These are phyloP conservation scores for Pelagomonas calceolata DNA, from an alignment of 108 stramenopile genomes.

Conservation along the genomic window DNA sequence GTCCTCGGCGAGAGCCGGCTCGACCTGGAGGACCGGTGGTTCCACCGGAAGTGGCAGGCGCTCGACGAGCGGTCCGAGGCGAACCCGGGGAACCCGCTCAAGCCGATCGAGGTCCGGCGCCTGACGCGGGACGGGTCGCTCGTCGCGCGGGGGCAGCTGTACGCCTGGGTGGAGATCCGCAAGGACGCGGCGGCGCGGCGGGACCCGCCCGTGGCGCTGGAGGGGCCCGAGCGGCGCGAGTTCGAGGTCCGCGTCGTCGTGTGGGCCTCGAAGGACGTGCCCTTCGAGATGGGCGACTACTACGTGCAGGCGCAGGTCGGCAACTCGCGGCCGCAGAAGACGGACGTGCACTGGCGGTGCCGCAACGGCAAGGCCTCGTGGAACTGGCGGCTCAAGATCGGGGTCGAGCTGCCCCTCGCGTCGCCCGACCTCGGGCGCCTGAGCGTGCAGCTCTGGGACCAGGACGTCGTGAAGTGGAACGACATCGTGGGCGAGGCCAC, in stretches of 20 bases:
- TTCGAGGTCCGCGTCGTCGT: conserved; percentile 37
- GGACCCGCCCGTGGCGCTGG: conserved; percentile 31
- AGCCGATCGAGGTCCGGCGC: conserved; percentile 33
- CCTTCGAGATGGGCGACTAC: conserved; percentile 41
- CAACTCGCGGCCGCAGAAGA: conserved; percentile 34
- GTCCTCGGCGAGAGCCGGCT: conserved; percentile 46
- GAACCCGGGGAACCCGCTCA: conserved; percentile 11
- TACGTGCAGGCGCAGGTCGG: conserved; percentile 39
- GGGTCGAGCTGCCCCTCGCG: conserved; percentile 23
- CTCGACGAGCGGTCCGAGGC: conserved; percentile 13
- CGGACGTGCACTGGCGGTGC: conserved; percentile 53
- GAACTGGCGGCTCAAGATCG: conserved; percentile 53
- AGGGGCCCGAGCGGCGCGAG: conserved; percentile 20
- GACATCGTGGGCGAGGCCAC: conserved; percentile 36
- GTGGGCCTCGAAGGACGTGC: conserved; percentile 26
- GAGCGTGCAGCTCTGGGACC: conserved; percentile 45
- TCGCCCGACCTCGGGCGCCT: conserved; percentile 17
- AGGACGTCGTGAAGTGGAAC: conserved; percentile 40
- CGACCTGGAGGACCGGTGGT: conserved; percentile 57
- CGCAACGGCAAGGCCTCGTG: conserved; percentile 45
- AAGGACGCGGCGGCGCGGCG: conserved; percentile 17
- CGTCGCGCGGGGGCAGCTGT: conserved; percentile 35
- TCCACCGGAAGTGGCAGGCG: conserved; percentile 39
- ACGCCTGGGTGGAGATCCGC: conserved; percentile 42
- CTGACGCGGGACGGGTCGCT: conserved; percentile 17